A percentile compares a stretch with the other conserved stretches of the same genome.
Evolutionary conservation across 305 asterid genomes (phyloP).

Genomic region (Fraxinus xanthoxyloides): DNA sequence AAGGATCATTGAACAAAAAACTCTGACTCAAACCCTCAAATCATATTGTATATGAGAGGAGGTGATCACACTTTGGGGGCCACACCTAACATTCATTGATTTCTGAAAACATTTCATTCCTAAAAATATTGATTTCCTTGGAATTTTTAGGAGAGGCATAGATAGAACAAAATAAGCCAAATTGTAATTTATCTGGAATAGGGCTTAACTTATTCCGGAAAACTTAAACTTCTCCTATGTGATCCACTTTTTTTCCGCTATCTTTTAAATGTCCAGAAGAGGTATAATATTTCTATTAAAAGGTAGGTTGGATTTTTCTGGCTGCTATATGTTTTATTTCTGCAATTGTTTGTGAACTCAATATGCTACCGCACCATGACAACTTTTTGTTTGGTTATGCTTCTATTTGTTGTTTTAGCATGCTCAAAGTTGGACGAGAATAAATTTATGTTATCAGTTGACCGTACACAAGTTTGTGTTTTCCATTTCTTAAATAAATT

Average conservation of each 20-base stretch:
- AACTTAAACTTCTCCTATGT: background rate
- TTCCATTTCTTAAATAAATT: background rate
- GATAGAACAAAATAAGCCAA: background rate
- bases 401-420: background rate
- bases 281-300: background rate
- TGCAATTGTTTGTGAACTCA: background rate
- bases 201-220: background rate
- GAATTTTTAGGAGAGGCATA: background rate
- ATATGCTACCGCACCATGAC: background rate
- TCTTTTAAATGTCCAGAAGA: no score
- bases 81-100: background rate
- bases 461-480: background rate
- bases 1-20: background rate
- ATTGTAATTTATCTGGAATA: background rate
- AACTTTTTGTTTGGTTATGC: background rate
- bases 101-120: background rate
- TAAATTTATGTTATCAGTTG: background rate
- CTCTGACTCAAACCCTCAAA: background rate
- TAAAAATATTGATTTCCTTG: background rate
- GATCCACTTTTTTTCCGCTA: background rate
- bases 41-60: background rate
- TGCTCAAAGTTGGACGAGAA: background rate
- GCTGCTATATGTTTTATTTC: background rate
- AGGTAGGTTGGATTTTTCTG: background rate
- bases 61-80: background rate